phyloP scores from a whole-genome alignment of 164 flowering plant species.

The Aristolochia californica region DNA sequence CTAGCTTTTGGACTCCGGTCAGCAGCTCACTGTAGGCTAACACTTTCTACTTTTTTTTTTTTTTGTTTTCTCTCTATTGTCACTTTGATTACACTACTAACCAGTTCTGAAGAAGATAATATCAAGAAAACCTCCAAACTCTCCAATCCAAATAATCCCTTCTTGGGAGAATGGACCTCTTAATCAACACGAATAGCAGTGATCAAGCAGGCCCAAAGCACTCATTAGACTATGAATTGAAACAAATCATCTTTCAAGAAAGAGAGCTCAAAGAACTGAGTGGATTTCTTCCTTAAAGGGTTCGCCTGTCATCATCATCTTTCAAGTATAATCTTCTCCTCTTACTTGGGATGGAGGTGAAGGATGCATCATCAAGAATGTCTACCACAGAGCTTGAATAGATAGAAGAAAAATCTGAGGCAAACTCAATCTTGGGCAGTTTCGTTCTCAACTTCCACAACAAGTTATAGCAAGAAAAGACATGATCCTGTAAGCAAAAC shows the following conservation, averaged over 20 bases:
- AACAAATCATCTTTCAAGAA: neutral
- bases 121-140: slow-evolving; percentile 4
- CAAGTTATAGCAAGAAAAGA: slow-evolving; percentile 30
- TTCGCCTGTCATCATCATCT: neutral
- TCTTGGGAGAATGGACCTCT: slow-evolving; percentile 16
- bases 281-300: neutral
- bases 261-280: neutral
- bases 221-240: slow-evolving; percentile 11
- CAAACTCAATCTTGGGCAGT: slow-evolving; percentile 10
- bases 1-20: slow-evolving; percentile 22
- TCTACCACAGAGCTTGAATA: slow-evolving; percentile 7
- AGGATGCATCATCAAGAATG: slow-evolving; percentile 19
- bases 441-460: slow-evolving; percentile 25
- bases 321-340: slow-evolving; percentile 27
- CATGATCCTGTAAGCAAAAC: slow-evolving; percentile 32
- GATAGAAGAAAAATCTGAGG: slow-evolving; percentile 24
- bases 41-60: slow-evolving; percentile 6
- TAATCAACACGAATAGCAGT: slow-evolving; percentile 14
- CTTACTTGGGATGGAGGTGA: slow-evolving; percentile 20
- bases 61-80: slow-evolving; percentile 7
- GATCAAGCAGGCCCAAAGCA: slow-evolving; percentile 4
- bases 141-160: neutral
- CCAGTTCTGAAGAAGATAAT: neutral
- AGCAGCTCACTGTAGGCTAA: slow-evolving; percentile 23
- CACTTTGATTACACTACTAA: slow-evolving; percentile 10